Percentiles rank a stretch among this genome's conserved stretches.
phyloP scores from a whole-genome alignment of 2,329 filamentous ascomycete species.

The Aspergillus puulaauensis region DNA sequence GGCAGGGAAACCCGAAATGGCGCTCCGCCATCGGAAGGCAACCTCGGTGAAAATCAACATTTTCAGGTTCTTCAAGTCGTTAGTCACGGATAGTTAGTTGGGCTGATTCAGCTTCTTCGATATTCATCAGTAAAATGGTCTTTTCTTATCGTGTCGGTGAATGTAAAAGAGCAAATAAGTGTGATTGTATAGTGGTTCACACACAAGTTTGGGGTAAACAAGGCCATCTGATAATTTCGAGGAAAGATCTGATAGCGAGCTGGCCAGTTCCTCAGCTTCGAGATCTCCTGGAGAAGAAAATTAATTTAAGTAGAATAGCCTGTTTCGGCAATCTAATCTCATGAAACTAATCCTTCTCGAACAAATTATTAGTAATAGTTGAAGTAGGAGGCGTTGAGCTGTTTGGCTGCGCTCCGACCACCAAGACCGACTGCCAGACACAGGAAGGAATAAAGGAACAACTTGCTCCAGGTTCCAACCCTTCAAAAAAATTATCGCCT shows the following conservation, averaged over 20 bases:
- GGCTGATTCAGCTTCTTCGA: slow-evolving; percentile 15
- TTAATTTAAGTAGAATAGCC: slow-evolving; percentile 1
- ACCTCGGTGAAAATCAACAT: slow-evolving; percentile 8
- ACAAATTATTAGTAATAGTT: not conserved
- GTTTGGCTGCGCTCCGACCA: slow-evolving; percentile 1
- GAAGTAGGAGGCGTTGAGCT: not conserved
- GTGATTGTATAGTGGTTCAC: not conserved
- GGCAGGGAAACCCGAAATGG: not conserved
- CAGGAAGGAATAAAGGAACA: slow-evolving; percentile 5
- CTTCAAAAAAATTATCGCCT: slow-evolving; percentile 10
- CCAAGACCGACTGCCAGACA: slow-evolving; percentile 1
- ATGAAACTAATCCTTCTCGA: slow-evolving; percentile 4
- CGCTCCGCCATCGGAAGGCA: slow-evolving; percentile 25
- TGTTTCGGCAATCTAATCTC: not conserved
- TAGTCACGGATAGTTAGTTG: slow-evolving; percentile 4
- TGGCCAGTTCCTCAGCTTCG: not conserved
- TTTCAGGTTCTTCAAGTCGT: not conserved
- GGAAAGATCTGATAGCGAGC: slow-evolving; percentile 9
- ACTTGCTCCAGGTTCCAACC: slow-evolving; percentile 5
- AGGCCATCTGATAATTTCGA: slow-evolving; percentile 5
- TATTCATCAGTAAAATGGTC: not conserved
- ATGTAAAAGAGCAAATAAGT: not conserved
- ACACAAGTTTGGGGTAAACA: not conserved
- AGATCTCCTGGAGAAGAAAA: slow-evolving; percentile 4
- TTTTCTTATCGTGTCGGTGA: not conserved